Conservation (phyloP, 148 eudicot genomes). For the Rhododendron williamsianum region DNA sequence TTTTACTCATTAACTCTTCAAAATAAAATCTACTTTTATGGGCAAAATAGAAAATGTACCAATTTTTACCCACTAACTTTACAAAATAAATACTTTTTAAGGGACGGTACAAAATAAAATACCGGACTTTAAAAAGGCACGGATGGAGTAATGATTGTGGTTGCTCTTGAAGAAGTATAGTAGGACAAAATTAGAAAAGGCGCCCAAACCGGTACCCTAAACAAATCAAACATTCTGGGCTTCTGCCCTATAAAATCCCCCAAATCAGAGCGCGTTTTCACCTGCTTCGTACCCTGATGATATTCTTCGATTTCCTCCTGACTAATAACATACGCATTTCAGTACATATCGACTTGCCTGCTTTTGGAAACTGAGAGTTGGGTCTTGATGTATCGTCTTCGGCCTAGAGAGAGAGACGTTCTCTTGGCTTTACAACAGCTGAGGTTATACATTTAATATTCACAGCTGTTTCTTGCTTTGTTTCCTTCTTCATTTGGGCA, state of each 20-base stretch:
- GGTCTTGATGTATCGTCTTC: constrained; percentile 39
- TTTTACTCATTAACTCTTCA: no score
- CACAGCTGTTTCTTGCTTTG: neutral
- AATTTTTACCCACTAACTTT: no score
- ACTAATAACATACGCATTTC: neutral
- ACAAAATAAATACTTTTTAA: no score
- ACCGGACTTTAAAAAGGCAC: no score
- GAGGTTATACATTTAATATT: constrained; percentile 36
- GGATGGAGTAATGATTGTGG: no score
- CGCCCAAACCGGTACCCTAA: neutral
- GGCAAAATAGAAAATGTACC: no score
- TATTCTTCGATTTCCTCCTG: neutral
- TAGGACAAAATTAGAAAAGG: neutral
- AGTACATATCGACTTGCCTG: no score
- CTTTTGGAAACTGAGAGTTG: neutral
- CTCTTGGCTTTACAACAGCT: constrained; percentile 47
- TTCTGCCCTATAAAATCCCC: neutral
- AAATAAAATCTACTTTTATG: no score
- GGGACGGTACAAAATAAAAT: no score
- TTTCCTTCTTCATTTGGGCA: constrained; percentile 11
- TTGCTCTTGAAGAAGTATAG: neutral
- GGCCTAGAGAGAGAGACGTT: constrained; percentile 31
- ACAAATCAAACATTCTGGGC: neutral
- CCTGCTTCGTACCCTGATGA: neutral
- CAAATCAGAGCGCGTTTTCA: neutral